Percentiles rank a stretch among this genome's conserved stretches.
Conservation (phyloP, 139 green algal genomes). For the Chlorella sp. region DNA sequence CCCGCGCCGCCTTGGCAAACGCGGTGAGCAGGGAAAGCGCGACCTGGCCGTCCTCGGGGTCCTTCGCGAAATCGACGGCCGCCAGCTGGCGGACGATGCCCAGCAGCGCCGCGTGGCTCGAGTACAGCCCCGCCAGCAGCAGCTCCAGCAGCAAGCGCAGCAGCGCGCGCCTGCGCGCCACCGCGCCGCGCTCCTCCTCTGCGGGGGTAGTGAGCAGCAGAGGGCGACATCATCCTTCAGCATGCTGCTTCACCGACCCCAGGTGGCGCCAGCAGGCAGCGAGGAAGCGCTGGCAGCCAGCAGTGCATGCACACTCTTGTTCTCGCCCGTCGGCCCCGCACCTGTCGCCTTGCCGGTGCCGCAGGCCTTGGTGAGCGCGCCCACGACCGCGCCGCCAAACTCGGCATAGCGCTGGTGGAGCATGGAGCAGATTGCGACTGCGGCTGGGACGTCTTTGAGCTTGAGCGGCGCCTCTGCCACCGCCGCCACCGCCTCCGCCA, state of each 20-base stretch:
- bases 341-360: not conserved
- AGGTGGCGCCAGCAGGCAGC: not conserved
- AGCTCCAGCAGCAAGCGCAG: slow-evolving; percentile 90
- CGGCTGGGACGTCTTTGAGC: slow-evolving; percentile 76
- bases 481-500: slow-evolving; percentile 87
- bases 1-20: slow-evolving; percentile 67
- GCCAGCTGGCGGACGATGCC: slow-evolving; percentile 58
- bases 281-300: not conserved
- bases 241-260: not conserved
- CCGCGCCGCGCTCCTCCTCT: slow-evolving; percentile 54
- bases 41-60: slow-evolving; percentile 56
- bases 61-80: slow-evolving; percentile 38
- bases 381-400: slow-evolving; percentile 56
- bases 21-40: slow-evolving; percentile 67
- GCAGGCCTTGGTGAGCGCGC: slow-evolving; percentile 45
- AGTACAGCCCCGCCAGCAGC: slow-evolving; percentile 68
- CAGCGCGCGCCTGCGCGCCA: slow-evolving; percentile 53
- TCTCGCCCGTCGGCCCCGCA: not conserved
- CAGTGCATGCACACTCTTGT: not conserved
- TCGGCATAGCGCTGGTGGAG: slow-evolving; percentile 89
- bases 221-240: not conserved
- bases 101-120: slow-evolving; percentile 55
- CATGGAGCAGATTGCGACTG: slow-evolving; percentile 73
- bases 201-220: not conserved
- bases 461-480: slow-evolving; percentile 86